These are phyloP conservation scores for Mimosa pudica DNA, from an alignment of 306 rosid species.

Conservation along the genomic window DNA sequence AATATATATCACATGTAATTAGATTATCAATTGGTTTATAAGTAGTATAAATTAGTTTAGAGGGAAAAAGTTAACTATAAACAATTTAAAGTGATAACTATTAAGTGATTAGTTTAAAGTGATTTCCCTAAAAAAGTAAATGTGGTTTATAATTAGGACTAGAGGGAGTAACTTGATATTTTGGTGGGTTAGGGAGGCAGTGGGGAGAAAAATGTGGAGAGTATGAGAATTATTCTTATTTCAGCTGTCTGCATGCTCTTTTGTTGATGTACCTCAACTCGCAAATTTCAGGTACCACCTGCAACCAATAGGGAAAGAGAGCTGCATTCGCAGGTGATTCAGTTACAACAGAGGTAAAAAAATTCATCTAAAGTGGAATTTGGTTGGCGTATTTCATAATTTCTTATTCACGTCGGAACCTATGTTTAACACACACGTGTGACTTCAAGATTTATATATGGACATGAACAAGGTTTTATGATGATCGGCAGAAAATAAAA, in stretches of 20 bases:
- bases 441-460: background rate
- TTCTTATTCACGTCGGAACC: background rate
- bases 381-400: background rate
- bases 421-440: background rate
- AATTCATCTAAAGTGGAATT: slow-evolving; percentile 24
- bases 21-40: too few relatives aligned
- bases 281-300: slow-evolving; percentile 56
- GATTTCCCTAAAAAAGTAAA: too few relatives aligned
- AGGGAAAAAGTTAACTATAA: too few relatives aligned
- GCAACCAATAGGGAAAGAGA: slow-evolving; percentile 73
- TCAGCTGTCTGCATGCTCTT: slow-evolving; percentile 22
- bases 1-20: too few relatives aligned
- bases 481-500: background rate
- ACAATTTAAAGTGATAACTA: too few relatives aligned
- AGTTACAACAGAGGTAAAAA: slow-evolving; percentile 81
- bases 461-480: background rate
- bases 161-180: too few relatives aligned
- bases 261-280: slow-evolving; percentile 20
- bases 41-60: too few relatives aligned
- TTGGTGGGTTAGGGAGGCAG: background rate
- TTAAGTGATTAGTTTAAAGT: too few relatives aligned
- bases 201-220: background rate
- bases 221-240: background rate
- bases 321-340: slow-evolving; percentile 61
- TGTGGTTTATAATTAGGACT: too few relatives aligned